Evolutionary conservation across 169 alveolate genomes (phyloP).

Genomic region (Plasmodium ovale): DNA sequence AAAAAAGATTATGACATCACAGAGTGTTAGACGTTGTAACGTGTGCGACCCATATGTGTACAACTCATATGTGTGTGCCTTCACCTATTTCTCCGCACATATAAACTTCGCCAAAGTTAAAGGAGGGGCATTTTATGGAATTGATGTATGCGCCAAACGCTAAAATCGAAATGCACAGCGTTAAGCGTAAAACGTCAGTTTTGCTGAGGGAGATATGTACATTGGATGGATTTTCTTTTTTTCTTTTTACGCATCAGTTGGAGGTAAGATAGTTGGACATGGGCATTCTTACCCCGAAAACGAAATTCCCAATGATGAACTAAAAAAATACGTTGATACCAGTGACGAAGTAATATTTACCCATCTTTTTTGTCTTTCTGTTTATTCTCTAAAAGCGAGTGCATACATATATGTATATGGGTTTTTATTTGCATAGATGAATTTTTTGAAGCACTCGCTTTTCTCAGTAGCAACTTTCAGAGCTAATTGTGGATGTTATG

Average conservation of each 20-base stretch:
- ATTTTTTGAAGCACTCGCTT: too few species aligned
- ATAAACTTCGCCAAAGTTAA: too few species aligned
- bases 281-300: constrained; percentile 79
- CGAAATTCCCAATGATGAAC: constrained; percentile 77
- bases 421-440: not conserved
- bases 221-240: too few species aligned
- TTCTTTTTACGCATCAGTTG: constrained; percentile 52
- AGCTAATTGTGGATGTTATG: too few species aligned
- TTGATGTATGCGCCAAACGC: too few species aligned
- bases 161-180: too few species aligned
- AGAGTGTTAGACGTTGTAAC: not conserved
- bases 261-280: constrained; percentile 79
- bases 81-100: not conserved
- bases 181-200: too few species aligned
- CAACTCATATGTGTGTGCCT: not conserved
- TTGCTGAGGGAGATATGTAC: too few species aligned
- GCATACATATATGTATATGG: too few species aligned
- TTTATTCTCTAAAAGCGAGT: constrained; percentile 9
- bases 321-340: constrained; percentile 76
- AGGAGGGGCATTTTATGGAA: too few species aligned
- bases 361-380: not conserved
- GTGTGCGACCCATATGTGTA: constrained; percentile 6
- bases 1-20: not conserved
- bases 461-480: too few species aligned
- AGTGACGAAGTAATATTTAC: constrained; percentile 77